Base-by-base conservation (phyloP, 306 rosid species). In the Morella rubra region DNA sequence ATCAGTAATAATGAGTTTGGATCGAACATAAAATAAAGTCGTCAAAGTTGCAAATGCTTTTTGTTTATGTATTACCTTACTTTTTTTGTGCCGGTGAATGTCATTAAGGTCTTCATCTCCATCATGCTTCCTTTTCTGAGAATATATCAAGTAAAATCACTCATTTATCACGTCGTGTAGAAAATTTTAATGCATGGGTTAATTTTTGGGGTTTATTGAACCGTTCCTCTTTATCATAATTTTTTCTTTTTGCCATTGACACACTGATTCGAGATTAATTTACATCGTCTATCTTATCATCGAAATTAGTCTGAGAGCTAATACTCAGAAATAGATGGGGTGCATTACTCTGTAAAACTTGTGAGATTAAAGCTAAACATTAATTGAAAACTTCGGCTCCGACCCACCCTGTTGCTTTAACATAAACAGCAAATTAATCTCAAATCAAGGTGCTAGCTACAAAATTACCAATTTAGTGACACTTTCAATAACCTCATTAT, bases 111-210 rank as follows among this genome's bases (percentile, higher is more conserved):
- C 97, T 80, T 92, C 98, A 76, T 96, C 99, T 60, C 98, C 99
- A 68, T 92, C 98, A 58, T 96, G 99, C 95, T 92, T 92, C 90
- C 99, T 84, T 86, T 95, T 95, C 99, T 95, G 96, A 54, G 81
- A 89, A 72, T 19, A 79, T 27, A 86, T 42, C 49, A 61, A 81
- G 72, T 44, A 27, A 22, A 75, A 58, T 41, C 11, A 74, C 68
- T 68, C 62, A 76, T 40, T 47, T 22, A 76, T 44, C 72, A 19
- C 79, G 71, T 16, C 65, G 61, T 27, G 71, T 13, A 7, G 14
- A 66, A 65, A n/a, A 18, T 37, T 66, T 16, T 18, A 42, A 8
- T 66, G 42, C 3, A 18, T 9, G 13, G 27, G 11, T 19, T 0
- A 54, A 54, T n/a, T 54, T 20, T 7, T 58, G 64, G 64, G 12